Conservation (phyloP, 2,329 filamentous ascomycete species). For the Macroventuria anomochaeta region DNA sequence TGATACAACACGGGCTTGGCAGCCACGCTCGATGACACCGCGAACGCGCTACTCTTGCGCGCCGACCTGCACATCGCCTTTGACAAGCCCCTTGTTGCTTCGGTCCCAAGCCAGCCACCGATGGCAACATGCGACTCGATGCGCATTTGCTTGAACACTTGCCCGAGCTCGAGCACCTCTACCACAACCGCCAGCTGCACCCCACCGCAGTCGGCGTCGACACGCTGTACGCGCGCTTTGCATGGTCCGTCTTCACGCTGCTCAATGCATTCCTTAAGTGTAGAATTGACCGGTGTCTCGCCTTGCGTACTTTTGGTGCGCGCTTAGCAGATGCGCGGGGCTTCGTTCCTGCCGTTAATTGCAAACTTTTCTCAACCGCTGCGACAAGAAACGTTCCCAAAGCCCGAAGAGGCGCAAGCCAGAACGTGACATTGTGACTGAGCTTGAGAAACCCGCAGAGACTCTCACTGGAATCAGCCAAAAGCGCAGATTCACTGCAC, state of each 20-base stretch:
- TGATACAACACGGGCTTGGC: conserved; percentile 8
- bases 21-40: conserved; percentile 1
- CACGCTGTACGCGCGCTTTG: conserved; percentile 17
- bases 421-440: neutral
- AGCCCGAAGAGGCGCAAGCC: conserved; percentile 15
- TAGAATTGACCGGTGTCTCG: conserved; percentile 7
- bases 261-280: conserved; percentile 12
- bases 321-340: neutral
- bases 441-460: neutral
- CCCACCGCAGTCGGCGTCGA: conserved; percentile 9
- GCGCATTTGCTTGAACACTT: conserved; percentile 3
- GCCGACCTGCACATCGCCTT: conserved; percentile 26
- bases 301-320: conserved; percentile 2
- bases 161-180: conserved; percentile 16
- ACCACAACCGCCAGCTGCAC: conserved; percentile 18
- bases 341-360: conserved; percentile 10
- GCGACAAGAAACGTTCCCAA: neutral
- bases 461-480: neutral
- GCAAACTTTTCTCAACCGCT: conserved; percentile 7
- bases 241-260: conserved; percentile 17
- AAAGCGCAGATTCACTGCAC: neutral
- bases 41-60: conserved; percentile 20
- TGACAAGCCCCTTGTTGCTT: conserved; percentile 22
- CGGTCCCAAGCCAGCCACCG: conserved; percentile 21
- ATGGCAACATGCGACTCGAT: conserved; percentile 9